These are phyloP conservation scores for Mikania micrantha DNA, from an alignment of 129 eudicot genomes.

Conservation along the genomic window DNA sequence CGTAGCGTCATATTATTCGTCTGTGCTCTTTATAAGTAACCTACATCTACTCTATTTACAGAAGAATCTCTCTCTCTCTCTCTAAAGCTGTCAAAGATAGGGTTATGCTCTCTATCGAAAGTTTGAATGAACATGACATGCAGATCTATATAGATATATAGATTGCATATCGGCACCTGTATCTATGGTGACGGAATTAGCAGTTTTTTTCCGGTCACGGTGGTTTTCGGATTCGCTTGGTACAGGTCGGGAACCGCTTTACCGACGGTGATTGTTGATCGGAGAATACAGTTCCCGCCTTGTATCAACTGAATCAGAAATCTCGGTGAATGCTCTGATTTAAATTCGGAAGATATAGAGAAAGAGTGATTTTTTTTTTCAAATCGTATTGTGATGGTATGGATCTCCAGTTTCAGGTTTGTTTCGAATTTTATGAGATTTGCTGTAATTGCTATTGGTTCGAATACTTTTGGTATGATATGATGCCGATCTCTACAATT, in stretches of 20 bases:
- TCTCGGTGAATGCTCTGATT: conserved; percentile 28
- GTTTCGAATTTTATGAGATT: background rate
- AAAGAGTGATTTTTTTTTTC: background rate
- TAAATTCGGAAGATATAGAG: conserved; percentile 9
- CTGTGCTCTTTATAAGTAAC: conserved; percentile 35
- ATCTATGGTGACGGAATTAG: background rate
- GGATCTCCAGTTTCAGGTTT: conserved; percentile 33
- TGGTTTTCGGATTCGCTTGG: conserved; percentile 91
- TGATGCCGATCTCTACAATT: conserved; percentile 17
- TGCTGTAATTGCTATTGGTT: background rate
- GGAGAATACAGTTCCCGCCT: conserved; percentile 54
- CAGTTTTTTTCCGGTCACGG: conserved; percentile 24
- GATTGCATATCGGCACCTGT: background rate
- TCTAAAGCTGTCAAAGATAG: conserved; percentile 16
- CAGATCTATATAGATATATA: conserved; percentile 20
- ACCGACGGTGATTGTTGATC: conserved; percentile 20
- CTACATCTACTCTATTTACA: background rate
- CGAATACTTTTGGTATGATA: background rate
- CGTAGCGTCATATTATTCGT: conserved; percentile 31
- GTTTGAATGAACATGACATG: conserved; percentile 18
- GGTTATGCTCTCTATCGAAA: conserved; percentile 2
- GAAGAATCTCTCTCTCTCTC: conserved; percentile 16
- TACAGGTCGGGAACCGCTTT: conserved; percentile 96
- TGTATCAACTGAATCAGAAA: conserved; percentile 80
- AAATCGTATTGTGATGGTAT: background rate